Base-by-base conservation (phyloP, 192 early-diverging fungal genomes). In the Entrophospora sp. region DNA sequence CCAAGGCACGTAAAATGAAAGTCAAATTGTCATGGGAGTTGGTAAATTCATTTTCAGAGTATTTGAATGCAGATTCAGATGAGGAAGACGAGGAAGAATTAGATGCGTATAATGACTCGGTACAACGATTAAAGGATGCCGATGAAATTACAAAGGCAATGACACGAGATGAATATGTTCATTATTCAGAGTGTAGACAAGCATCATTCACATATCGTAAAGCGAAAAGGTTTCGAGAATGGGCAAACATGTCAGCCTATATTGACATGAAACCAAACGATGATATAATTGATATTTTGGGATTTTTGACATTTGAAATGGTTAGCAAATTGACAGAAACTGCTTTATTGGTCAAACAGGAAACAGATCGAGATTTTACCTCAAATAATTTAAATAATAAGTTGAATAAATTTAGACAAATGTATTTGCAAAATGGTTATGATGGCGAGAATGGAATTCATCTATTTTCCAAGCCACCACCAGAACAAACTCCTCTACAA, bases 91-190 rank as follows among this genome's bases (percentile, higher is more conserved):
- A 97, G 56, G 91, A 96, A 38, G 94, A 96, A 28, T 80, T 88
- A 68, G 83, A 90, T 57, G 94, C 94, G 5, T 92, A 95, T 74
- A 85, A 89, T 75, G 92, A 96, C 46, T 90, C 94, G 27, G 82
- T 93, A 44, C 83, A 85, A 65, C 83, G 95, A 9, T 73, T 98
- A 24, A 76, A 79, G 81, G 85, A 87, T 30, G 97, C 97, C 3
- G 97, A 99, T 68, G 89, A 94, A 45, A 78, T 95, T 2, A 99
- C 97, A 3, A 73, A 82, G 16, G 89, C 83, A 14, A 99, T 99
- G 97, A 91, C 93, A 22, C 87, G 95, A 65, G 94, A 96, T n/a
- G 92, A 99, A 76, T 99, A 99, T 72, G 93, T 97, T 24, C 92
- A 96, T 77, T 99, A 95, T 67, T 94, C 95, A 5, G 94, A 97